Evolutionary conservation across 805 yeast genomes (phyloP), one percentile per base, ranked within the genome.

Genomic region (Cyberlindnera lachancei): DNA sequence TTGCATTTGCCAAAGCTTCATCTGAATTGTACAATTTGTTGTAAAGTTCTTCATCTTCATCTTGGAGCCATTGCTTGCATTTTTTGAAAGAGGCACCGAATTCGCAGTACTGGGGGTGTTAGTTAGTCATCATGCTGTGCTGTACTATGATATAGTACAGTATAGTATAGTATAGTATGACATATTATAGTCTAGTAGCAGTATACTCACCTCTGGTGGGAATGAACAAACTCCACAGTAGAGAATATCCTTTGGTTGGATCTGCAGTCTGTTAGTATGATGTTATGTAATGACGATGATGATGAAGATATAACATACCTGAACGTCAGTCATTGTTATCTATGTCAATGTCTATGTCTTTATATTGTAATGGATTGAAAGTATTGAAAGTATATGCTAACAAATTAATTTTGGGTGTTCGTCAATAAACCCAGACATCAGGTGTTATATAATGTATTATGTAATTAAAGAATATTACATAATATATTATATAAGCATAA

Each of bases 21-120:
- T 67, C 79, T 2, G 73, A 65, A n/a, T n/a, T n/a, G 59, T 88
- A 87, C 26, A 84, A 57, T 41, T 68, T 55, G 19, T 67, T 62
- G 48, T 54, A 88, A 24, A 80, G 52, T 12, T 71, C 81, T 3
- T 64, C 58, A 45, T 85, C 66, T 30, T 68, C 63, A 25, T 70
- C 74, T 36, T 70, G 63, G 27, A 90, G 66, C 95, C 96, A 86
- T 15, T 70, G 75, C 48, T 82, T 85, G 61, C 97, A 88, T 52
- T 84, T 75, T 52, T 78, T 79, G 57, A 83, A 68, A 18, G 77
- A 62, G 28, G 81, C 83, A 10, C 95, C 92, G 53, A 88, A 88
- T 54, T 90, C 96, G 62, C 97, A 88, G 61, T 78, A 88, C 58
- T 73, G 17, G 10, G 11, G 13, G 4, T 21, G 44, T 41, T 41